phyloP scores from a whole-genome alignment of 2,329 filamentous ascomycete genomes.

The Beauveria australis region DNA sequence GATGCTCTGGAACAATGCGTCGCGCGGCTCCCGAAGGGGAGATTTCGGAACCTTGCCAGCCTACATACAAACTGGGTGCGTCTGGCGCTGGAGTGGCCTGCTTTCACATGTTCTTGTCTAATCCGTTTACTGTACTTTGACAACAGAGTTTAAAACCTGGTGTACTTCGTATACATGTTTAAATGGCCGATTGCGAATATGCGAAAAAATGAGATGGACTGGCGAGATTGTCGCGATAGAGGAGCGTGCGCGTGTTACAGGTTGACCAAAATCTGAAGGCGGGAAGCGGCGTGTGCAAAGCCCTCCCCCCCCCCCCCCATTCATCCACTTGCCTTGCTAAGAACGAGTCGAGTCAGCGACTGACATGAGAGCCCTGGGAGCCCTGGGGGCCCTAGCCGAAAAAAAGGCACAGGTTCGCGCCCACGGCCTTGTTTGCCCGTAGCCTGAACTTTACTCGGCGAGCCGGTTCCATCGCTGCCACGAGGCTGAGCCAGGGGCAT shows the following conservation, averaged over 20 bases:
- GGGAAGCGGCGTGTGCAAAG: background rate
- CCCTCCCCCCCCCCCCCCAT: too few relatives aligned
- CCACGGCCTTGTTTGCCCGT: background rate
- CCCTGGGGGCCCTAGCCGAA: background rate
- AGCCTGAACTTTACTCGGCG: slow-evolving; percentile 7
- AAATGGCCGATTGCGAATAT: background rate
- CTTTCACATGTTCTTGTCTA: background rate
- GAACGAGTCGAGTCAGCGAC: background rate
- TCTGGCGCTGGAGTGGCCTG: too few relatives aligned
- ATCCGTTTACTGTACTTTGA: background rate
- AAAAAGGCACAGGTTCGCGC: background rate
- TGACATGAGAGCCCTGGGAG: background rate
- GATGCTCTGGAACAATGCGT: too few relatives aligned
- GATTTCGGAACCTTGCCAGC: too few relatives aligned
- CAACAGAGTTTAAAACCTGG: background rate
- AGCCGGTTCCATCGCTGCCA: background rate
- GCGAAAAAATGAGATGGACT: background rate
- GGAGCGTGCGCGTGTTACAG: slow-evolving; percentile 9
- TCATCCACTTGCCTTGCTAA: background rate
- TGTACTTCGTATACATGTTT: background rate
- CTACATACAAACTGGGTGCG: too few relatives aligned
- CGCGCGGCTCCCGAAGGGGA: too few relatives aligned
- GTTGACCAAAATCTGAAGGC: slow-evolving; percentile 6
- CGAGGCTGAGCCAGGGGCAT: slow-evolving; percentile 1
- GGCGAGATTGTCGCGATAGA: background rate